These are phyloP conservation scores for Pachyrhizus erosus DNA, from an alignment of 306 rosid species.

Conservation along the genomic window DNA sequence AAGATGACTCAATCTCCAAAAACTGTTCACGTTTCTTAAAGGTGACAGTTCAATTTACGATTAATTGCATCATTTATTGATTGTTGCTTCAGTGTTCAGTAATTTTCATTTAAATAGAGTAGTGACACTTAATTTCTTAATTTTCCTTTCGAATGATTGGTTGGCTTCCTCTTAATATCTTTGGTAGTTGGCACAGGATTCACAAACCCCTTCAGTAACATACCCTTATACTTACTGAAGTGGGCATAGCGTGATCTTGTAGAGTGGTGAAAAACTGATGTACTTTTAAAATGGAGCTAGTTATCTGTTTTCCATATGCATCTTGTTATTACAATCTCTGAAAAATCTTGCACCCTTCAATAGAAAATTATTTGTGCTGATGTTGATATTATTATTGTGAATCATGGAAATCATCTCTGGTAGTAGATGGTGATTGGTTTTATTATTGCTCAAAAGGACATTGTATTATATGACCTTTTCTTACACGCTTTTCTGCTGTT, in stretches of 20 bases:
- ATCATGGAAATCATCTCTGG: not conserved
- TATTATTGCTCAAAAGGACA: conserved; percentile 28
- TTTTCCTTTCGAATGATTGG: conserved; percentile 22
- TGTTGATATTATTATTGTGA: conserved; percentile 11
- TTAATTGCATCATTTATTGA: conserved; percentile 28
- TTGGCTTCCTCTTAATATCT: conserved; percentile 2
- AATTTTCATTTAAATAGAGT: conserved; percentile 23
- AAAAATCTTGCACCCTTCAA: conserved; percentile 22
- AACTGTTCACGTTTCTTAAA: conserved; percentile 75
- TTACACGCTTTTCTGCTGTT: not conserved
- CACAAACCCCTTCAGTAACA: not conserved
- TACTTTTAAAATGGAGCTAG: not conserved
- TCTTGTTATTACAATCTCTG: conserved; percentile 6
- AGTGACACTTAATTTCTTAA: conserved; percentile 8
- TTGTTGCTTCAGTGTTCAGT: conserved; percentile 35
- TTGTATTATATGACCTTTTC: conserved; percentile 21
- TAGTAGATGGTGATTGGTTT: conserved; percentile 10
- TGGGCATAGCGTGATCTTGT: not conserved
- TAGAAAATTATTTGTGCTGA: not conserved
- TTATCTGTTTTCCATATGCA: not conserved
- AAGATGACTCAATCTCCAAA: conserved; percentile 72
- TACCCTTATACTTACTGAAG: not conserved
- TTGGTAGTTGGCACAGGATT: not conserved
- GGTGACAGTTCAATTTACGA: conserved; percentile 53
- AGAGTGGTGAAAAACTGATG: not conserved